Conservation (phyloP, 805 yeast species). For the Pichia ethanolica region DNA sequence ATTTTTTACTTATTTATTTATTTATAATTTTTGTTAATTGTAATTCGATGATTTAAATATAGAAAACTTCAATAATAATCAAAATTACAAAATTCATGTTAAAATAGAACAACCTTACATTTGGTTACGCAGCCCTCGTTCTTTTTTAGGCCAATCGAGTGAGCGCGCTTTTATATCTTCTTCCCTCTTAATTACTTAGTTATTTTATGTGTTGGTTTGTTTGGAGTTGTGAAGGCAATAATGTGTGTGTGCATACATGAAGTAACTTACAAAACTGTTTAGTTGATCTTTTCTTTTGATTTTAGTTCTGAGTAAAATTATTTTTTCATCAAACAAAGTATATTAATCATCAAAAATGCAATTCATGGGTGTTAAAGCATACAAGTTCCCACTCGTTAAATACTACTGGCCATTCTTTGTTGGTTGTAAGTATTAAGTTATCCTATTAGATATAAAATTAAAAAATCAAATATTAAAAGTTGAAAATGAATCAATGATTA, state of each 20-base stretch:
- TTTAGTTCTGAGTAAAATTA: background rate
- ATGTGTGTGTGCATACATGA: background rate
- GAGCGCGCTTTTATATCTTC: background rate
- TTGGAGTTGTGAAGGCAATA: background rate
- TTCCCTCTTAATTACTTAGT: background rate
- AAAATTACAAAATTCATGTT: background rate
- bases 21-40: no score
- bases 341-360: constrained; percentile 18
- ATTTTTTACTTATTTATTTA: no score
- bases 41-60: no score
- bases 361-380: constrained; percentile 29
- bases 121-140: constrained; percentile 5
- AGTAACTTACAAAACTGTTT: background rate
- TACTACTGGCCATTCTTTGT: constrained; percentile 84
- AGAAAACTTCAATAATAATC: no score
- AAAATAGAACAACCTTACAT: background rate
- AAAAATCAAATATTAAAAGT: no score
- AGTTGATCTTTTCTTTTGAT: no score
- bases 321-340: background rate
- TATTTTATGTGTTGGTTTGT: background rate
- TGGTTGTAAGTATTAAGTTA: constrained; percentile 51
- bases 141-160: background rate
- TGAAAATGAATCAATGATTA: no score
- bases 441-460: no score
- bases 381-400: constrained; percentile 40